Evolutionary conservation across 768 basidiomycete species (phyloP), one percentile per base, ranked within the genome.

Genomic region (Harrya chromipes): DNA sequence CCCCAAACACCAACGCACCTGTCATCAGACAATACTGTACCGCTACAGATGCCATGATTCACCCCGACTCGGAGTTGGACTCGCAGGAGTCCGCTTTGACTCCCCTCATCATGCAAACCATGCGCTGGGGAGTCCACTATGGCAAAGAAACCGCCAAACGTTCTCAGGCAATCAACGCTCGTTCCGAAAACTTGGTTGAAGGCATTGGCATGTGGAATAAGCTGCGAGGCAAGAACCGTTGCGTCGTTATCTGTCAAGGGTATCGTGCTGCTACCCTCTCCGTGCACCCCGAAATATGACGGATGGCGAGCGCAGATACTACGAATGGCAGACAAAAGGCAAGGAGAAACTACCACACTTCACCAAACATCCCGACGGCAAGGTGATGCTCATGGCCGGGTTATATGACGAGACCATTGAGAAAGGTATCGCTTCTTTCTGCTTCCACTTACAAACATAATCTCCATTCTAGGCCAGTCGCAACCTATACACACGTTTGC

Each of bases 241-340:
- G 94, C 62, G 79, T 87, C n/a, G 81, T 97, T 46, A 70, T 88
- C 19, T 87, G 84, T 46, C 79, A 91, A 64, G 90, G 90, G 77
- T 87, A 71, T 57, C 66, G 11, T 29, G 17, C 16, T n/a, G 3
- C 11, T 7, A 9, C 33, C 26, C 10, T 34, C 2, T 16, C 9
- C 17, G 13, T 4, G 4, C 19, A 6, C 20, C 23, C 29, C 29
- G 12, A 29, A 12, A 12, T 7, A 34, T 34, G 36, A 44, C 26
- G 7, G 6, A 54, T 20, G 1, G 17, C 12, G 16, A 19, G 19
- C 12, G 24, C 36, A 91, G 91, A 26, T 97, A 97, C 66, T 97
- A 91, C 64, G 95, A 99, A 68, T 97, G 95, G 95, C 75, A 90
- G 36, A 86, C 83, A 49, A 90, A 86, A 64, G 87, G 85, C 44